Base-by-base conservation (phyloP, 1,139 yeast genomes). In the Protomyces gravidus region DNA sequence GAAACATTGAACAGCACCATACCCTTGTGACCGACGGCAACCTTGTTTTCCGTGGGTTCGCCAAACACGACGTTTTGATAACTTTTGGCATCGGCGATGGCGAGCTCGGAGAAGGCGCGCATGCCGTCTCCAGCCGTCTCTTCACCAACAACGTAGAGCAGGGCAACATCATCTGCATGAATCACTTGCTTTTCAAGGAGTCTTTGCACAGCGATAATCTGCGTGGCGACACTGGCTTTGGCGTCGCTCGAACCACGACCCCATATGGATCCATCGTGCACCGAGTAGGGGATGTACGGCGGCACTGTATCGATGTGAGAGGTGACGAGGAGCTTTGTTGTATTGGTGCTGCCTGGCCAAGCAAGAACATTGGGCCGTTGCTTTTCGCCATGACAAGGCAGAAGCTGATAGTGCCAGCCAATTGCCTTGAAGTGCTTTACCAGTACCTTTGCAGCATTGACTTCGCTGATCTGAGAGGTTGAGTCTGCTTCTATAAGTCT, bases 251-350 rank as follows among this genome's bases (percentile, higher is more conserved):
- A 69, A 1, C 90, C 90, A 61, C 89, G 75, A 9, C 89, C 89
- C 65, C 75, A 78, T 23, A 84, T 81, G 50, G 70, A 70, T 48
- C 76, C 73, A 3, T 80, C 83, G n/a, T 78, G 76, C 13, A 77
- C 69, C 3, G 68, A 67, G 69, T 83, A 84, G 0, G 80, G 79
- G 58, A 83, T 70, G 65, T 68, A 83, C 0, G 89, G 89, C 13
- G 89, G 89, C 5, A 84, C 89, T 0, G 89, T 84, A 66, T 84
- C 89, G 45, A 83, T 80, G 66, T 84, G 89, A 11, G 86, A 80
- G 1, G 88, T 82, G 32, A 84, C 67, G 55, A 83, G 68, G 13
- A 81, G 78, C 60, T 71, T 75, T 19, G 85, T 78, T 65, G 80
- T 71, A 62, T 49, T 48, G 42, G 48, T 39, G 45, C 28, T 42